Base-by-base conservation (phyloP, 2,329 filamentous ascomycete species). In the Cladorrhinum sp. region DNA sequence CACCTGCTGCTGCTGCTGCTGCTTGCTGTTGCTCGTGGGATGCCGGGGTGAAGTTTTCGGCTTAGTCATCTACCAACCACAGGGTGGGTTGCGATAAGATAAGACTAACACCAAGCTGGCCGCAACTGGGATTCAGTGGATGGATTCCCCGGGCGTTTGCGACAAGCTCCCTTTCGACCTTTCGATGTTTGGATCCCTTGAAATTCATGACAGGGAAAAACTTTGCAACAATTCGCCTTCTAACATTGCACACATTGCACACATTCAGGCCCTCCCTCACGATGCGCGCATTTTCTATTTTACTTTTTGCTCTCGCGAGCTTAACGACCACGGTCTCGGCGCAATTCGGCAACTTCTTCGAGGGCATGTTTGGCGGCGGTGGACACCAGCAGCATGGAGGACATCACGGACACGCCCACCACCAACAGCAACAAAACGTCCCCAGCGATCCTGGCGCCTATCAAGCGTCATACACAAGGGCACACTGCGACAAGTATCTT, bases 291-390 rank as follows among this genome's bases (percentile, higher is more conserved):
- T 59, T 70, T 12, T 58, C 60, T 27, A 53, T 74, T 36, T 63
- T 71, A n/a, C 58, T 82, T 55, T 72, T 92, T 16, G 77, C 90
- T 54, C 74, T 92, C 25, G 71, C 91, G 61, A 77, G 84, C 63
- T 18, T 56, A 13, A 25, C 41, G 4, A 56, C 53, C 9, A 75
- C 85, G 16, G 86, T 81, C 3, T 78, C 83, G 60, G 91, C 91
- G 10, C 93, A 98, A 77, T 98, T 98, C 75, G 89, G 91, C 72
- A 96, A 99, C 84, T 99, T 98, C 77, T 93, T 97, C 74, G 92
- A 98, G 70, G 96, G 98, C 91, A 98, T 99, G 74, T 83, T 86
- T 68, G 85, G 85, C 66, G 80, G 81, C 62, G 73, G 72, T 50
- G 71, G 73, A 10, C 64, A 63, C 61, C 66, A 69, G 52, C 69